phyloP scores from a whole-genome alignment of 1,284 basidiomycete species.

The Ustilago vetiveriae region DNA sequence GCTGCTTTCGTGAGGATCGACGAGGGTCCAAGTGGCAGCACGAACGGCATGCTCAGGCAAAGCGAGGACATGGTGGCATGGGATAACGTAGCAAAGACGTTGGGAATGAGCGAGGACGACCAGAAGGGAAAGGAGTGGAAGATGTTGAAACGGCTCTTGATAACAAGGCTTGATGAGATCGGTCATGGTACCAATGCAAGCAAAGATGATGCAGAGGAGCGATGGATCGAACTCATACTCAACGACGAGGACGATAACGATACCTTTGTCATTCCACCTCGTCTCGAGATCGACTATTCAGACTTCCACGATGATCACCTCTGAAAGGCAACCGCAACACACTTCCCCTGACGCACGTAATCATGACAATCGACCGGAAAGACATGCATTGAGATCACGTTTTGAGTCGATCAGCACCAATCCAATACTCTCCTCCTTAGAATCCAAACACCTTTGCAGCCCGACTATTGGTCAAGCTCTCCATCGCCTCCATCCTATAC shows the following conservation, averaged over 20 bases:
- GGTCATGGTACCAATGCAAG: slow-evolving; percentile 3
- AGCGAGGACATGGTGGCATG: neutral
- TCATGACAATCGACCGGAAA: too few species aligned
- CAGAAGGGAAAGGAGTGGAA: neutral
- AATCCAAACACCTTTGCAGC: slow-evolving; percentile 30
- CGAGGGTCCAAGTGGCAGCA: too few species aligned
- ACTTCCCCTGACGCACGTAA: too few species aligned
- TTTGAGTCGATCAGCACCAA: too few species aligned
- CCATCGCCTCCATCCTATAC: slow-evolving; percentile 40
- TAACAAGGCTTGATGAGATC: neutral
- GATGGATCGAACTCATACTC: slow-evolving; percentile 11
- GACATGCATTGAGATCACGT: too few species aligned
- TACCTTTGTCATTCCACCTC: slow-evolving; percentile 54
- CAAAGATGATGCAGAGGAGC: neutral
- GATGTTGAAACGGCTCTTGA: slow-evolving; percentile 1
- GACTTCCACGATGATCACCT: slow-evolving; percentile 39
- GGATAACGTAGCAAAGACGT: neutral
- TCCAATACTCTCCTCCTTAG: slow-evolving; percentile 2
- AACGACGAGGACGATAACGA: slow-evolving; percentile 50
- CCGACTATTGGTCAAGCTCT: slow-evolving; percentile 20
- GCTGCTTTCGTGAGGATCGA: slow-evolving; percentile 17
- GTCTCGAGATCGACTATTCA: slow-evolving; percentile 48
- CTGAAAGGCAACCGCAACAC: too few species aligned
- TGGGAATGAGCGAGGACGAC: neutral
- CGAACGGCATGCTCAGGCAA: too few species aligned